Evolutionary conservation across 495 filamentous ascomycete species (phyloP).

Genomic region (Lasiosphaeria ovina): DNA sequence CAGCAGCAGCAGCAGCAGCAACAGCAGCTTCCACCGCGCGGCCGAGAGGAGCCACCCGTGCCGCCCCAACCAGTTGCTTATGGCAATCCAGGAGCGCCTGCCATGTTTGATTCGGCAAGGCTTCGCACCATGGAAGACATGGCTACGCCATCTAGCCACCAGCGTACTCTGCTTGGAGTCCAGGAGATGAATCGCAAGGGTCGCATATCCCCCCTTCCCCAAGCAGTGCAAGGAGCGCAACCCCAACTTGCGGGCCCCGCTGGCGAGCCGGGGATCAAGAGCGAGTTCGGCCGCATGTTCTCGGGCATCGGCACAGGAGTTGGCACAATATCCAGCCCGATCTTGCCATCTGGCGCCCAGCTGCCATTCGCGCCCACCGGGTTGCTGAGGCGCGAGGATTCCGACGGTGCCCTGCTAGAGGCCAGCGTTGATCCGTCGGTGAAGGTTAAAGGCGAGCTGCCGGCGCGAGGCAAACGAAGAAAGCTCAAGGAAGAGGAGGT

Average conservation of each 20-base stretch:
- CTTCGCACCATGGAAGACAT: constrained; percentile 58
- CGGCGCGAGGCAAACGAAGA: constrained; percentile 49
- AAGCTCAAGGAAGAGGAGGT: constrained; percentile 60
- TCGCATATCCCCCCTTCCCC: constrained; percentile 74
- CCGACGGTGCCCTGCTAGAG: constrained; percentile 38
- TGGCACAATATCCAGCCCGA: constrained; percentile 56
- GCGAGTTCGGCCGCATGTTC: constrained; percentile 88
- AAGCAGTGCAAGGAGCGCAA: constrained; percentile 90
- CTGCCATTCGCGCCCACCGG: constrained; percentile 41
- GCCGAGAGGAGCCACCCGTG: constrained; percentile 34
- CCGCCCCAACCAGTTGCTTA: constrained; percentile 48
- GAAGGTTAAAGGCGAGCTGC: constrained; percentile 19
- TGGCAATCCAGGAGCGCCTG: constrained; percentile 29
- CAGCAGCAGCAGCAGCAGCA: constrained; percentile 34
- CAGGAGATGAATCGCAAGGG: constrained; percentile 65
- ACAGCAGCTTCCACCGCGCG: constrained; percentile 26
- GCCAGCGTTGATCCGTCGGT: constrained; percentile 24
- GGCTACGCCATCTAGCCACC: constrained; percentile 43
- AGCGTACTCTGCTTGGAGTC: constrained; percentile 53
- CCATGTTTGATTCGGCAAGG: constrained; percentile 38
- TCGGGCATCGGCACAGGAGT: constrained; percentile 86
- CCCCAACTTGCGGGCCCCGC: constrained; percentile 70
- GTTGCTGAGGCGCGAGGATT: constrained; percentile 46
- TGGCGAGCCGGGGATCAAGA: constrained; percentile 83
- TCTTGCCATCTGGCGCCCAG: constrained; percentile 44